Base-by-base conservation (phyloP, 129 eudicot species). In the Deinandra increscens region DNA sequence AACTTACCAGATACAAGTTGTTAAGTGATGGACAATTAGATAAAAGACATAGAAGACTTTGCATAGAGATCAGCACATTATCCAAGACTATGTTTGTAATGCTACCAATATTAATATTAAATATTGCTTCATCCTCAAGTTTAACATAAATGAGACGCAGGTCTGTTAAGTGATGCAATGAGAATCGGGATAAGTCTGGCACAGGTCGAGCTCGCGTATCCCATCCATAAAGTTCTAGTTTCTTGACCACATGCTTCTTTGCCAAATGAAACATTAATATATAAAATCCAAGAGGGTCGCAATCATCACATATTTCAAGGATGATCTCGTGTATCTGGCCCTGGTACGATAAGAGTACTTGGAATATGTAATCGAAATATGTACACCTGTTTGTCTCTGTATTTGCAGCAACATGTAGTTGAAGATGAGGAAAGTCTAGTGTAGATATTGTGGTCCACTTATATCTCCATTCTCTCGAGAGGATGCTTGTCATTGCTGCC, bases 401-500 rank as follows among this genome's bases (percentile, higher is more conserved):
- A 46, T 48, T 37, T 37, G 13, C 41, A 60, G 0, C 9, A 6
- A 4, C 4, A 14, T 7, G n/a, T n/a, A n/a, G n/a, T n/a, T n/a
- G n/a, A n/a, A n/a, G n/a, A 18, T n/a, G 2, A 4, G 5, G 14
- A 46, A 59, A 51, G 12, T 7, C 31, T 7, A 51, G 59, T 18
- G n/a, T n/a, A n/a, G n/a, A n/a, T n/a, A n/a, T n/a, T n/a, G n/a
- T n/a, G n/a, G n/a, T n/a, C n/a, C n/a, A 17, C 19, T 19, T 51
- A 1, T 75, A 44, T 20, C 68, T 67, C 74, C 80, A 75, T 41
- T 64, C 42, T 37, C 34, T 64, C 4, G 69, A 64, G 34, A 64
- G 48, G 33, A 64, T 64, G 9, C 69, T 64, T 0, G 69, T 39
- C 51, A 53, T 64, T 13, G 50, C n/a, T n/a, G n/a, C n/a, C n/a